A percentile compares a stretch with the other conserved stretches of the same genome.
Evolutionary conservation across 2,329 filamentous ascomycete genomes (phyloP).

Genomic region (Xylariales sp.): DNA sequence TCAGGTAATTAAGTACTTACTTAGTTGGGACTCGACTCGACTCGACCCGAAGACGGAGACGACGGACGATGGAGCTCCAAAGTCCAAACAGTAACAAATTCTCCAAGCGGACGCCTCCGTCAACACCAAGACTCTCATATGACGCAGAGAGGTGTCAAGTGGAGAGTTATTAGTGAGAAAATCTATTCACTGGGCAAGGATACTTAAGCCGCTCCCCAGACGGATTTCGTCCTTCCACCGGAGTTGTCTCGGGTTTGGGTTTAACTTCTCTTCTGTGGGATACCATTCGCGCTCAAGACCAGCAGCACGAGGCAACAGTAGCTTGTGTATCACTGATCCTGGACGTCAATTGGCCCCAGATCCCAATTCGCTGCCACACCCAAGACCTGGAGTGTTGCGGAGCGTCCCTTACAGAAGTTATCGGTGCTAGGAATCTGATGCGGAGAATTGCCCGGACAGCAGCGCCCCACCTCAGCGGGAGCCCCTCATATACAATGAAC

Average conservation of each 20-base stretch:
- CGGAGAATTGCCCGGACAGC: constrained; percentile 12
- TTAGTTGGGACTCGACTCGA: too few species aligned
- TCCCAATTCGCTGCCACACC: neutral
- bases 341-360: constrained; percentile 5
- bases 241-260: constrained; percentile 3
- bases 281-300: too few species aligned
- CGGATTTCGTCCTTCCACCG: neutral
- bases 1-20: too few species aligned
- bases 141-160: too few species aligned
- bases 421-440: constrained; percentile 7
- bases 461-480: constrained; percentile 10
- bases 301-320: too few species aligned
- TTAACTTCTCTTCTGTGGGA: neutral
- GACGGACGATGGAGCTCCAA: neutral
- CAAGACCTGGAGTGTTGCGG: too few species aligned
- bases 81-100: neutral
- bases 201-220: neutral
- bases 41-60: constrained; percentile 5
- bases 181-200: neutral
- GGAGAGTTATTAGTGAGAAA: constrained; percentile 3
- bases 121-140: neutral
- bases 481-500: constrained; percentile 13
- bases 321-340: too few species aligned
- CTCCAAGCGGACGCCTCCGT: neutral
- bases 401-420: too few species aligned